Percentiles rank a stretch among this genome's conserved stretches.
Conservation (phyloP, 768 basidiomycete species). For the Pseudohyphozyma bogoriensis region DNA sequence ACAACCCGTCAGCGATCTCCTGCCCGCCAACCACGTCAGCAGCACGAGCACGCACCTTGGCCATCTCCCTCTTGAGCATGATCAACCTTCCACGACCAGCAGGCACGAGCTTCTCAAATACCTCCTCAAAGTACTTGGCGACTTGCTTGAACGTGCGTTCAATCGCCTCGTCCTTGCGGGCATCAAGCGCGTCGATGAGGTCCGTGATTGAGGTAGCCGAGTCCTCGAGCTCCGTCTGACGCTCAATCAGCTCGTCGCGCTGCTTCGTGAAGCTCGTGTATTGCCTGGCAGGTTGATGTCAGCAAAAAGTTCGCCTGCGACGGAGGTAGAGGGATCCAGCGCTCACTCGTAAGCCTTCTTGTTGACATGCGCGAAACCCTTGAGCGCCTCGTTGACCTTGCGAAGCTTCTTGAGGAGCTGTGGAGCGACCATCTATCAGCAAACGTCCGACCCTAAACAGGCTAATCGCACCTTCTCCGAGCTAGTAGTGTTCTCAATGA, state of each 20-base stretch:
- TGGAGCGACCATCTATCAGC: background rate
- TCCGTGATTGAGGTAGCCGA: conserved; percentile 84
- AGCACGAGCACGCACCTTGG: conserved; percentile 44
- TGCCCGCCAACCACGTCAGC: background rate
- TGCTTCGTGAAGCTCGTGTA: conserved; percentile 97
- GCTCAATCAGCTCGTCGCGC: conserved; percentile 74
- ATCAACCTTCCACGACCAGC: conserved; percentile 82
- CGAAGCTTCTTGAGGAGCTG: conserved; percentile 92
- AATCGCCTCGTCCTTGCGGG: conserved; percentile 96
- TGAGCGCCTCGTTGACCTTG: conserved; percentile 77
- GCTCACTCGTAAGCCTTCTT: conserved; percentile 88
- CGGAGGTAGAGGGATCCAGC: background rate
- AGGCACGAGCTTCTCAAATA: conserved; percentile 91
- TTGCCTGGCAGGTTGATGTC: conserved; percentile 41
- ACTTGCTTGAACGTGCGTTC: conserved; percentile 98
- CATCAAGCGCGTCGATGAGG: conserved; percentile 84
- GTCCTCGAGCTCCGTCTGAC: conserved; percentile 82
- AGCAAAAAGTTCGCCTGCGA: background rate
- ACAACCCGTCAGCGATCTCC: background rate
- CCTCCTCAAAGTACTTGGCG: conserved; percentile 90
- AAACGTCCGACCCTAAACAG: no score
- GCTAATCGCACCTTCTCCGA: conserved; percentile 61
- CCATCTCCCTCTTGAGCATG: conserved; percentile 70
- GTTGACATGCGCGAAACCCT: conserved; percentile 96
- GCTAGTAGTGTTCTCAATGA: conserved; percentile 61